These are phyloP conservation scores for Fusarium graminum DNA, from an alignment of 2,329 filamentous ascomycete species.

Conservation along the genomic window DNA sequence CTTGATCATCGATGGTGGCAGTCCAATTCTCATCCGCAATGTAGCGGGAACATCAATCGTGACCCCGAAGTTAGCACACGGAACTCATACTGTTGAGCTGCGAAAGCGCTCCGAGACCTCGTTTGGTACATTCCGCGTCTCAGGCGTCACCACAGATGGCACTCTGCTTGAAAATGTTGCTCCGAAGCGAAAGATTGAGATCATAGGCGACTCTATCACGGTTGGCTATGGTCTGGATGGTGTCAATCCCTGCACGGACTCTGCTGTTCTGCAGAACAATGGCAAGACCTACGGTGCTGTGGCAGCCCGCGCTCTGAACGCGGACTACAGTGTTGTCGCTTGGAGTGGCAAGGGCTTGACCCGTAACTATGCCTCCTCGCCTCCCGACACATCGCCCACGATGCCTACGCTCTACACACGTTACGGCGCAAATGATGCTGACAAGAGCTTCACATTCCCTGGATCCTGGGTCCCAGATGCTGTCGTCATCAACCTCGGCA, in stretches of 20 bases:
- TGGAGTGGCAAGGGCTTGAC: constrained; percentile 60
- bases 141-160: constrained; percentile 21
- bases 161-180: constrained; percentile 40
- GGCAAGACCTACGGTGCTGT: constrained; percentile 59
- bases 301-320: constrained; percentile 56
- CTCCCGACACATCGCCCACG: constrained; percentile 50
- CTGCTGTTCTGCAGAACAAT: constrained; percentile 56
- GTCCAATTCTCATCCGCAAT: constrained; percentile 26
- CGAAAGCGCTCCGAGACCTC: constrained; percentile 35
- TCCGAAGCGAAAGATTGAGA: constrained; percentile 56
- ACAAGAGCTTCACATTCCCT: constrained; percentile 56
- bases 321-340: constrained; percentile 59
- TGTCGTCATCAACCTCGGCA: constrained; percentile 60
- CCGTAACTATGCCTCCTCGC: constrained; percentile 54
- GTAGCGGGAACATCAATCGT: constrained; percentile 21
- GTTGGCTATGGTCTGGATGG: constrained; percentile 61
- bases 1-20: constrained; percentile 30
- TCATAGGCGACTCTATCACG: constrained; percentile 61
- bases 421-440: constrained; percentile 57
- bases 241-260: constrained; percentile 56
- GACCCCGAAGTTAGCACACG: constrained; percentile 12
- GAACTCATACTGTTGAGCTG: constrained; percentile 35
- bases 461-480: constrained; percentile 48
- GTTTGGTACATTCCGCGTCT: constrained; percentile 22
- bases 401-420: constrained; percentile 59